Evolutionary conservation across 106 monocot species (phyloP).

Genomic region (Posidonia australis): DNA sequence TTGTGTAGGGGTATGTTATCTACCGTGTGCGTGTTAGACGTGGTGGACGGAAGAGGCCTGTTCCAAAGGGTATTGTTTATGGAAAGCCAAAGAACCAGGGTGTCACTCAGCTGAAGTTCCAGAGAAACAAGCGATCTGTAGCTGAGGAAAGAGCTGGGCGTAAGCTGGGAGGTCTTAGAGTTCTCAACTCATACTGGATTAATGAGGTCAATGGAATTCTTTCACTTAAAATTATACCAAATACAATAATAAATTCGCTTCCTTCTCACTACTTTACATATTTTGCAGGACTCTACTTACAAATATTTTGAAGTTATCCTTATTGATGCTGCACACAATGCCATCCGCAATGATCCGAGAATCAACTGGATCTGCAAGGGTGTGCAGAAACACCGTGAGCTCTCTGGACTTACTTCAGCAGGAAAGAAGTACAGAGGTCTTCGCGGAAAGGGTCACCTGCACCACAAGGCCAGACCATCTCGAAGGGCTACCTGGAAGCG

Average conservation of each 20-base stretch:
- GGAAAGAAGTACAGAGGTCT: slow-evolving; percentile 61
- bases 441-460: slow-evolving; percentile 37
- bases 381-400: slow-evolving; percentile 57
- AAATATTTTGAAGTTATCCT: slow-evolving; percentile 58
- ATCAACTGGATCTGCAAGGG: slow-evolving; percentile 75
- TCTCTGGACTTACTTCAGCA: slow-evolving; percentile 46
- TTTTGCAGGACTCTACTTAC: slow-evolving; percentile 51
- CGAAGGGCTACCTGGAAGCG: slow-evolving; percentile 67
- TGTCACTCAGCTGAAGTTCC: slow-evolving; percentile 64
- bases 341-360: slow-evolving; percentile 62
- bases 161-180: slow-evolving; percentile 54
- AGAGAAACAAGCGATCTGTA: slow-evolving; percentile 59
- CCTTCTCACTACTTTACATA: not conserved
- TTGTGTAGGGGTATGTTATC: slow-evolving; percentile 8
- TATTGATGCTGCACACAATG: slow-evolving; percentile 49
- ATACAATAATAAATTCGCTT: no score
- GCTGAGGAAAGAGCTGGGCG: slow-evolving; percentile 64
- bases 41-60: slow-evolving; percentile 57
- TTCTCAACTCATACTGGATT: slow-evolving; percentile 64
- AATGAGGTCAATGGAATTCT: slow-evolving; percentile 31
- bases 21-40: slow-evolving; percentile 24
- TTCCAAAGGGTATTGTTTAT: slow-evolving; percentile 63
- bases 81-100: slow-evolving; percentile 62
- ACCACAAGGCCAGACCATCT: slow-evolving; percentile 52
- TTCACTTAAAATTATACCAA: not conserved